These are phyloP conservation scores for Backusella morwellensis DNA, from an alignment of 192 early-diverging fungal genomes.

Conservation along the genomic window DNA sequence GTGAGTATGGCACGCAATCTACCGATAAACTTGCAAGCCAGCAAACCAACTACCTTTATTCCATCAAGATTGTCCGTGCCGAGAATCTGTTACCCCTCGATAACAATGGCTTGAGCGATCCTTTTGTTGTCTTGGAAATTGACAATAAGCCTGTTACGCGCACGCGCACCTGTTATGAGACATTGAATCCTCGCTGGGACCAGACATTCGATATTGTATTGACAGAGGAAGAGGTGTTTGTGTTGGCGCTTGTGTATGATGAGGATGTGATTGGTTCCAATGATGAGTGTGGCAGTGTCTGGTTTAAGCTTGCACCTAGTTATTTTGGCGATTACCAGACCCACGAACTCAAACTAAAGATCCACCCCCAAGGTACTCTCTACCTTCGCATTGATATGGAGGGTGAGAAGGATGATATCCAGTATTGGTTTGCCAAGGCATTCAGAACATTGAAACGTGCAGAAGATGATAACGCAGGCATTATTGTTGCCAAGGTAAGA, in stretches of 20 bases:
- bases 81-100: constrained; percentile 62
- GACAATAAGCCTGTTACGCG: constrained; percentile 41
- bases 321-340: constrained; percentile 61
- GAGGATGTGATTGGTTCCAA: constrained; percentile 52
- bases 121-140: constrained; percentile 66
- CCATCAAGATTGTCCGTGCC: constrained; percentile 67
- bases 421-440: constrained; percentile 79
- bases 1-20: constrained; percentile 21
- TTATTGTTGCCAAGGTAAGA: constrained; percentile 64
- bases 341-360: constrained; percentile 64
- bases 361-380: constrained; percentile 66
- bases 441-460: constrained; percentile 70
- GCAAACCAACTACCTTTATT: constrained; percentile 50
- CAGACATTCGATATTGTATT: constrained; percentile 69
- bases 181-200: constrained; percentile 79
- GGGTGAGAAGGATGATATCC: constrained; percentile 73
- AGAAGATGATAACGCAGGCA: constrained; percentile 63
- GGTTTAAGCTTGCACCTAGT: constrained; percentile 53
- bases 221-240: constrained; percentile 41
- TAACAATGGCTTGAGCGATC: constrained; percentile 57
- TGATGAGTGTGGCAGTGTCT: constrained; percentile 59
- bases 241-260: constrained; percentile 47
- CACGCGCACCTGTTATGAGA: constrained; percentile 60
- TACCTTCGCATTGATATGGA: constrained; percentile 73
- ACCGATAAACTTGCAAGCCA: constrained; percentile 25